Conservation (phyloP, 495 filamentous ascomycete genomes). For the Mytilinidion resinicola region DNA sequence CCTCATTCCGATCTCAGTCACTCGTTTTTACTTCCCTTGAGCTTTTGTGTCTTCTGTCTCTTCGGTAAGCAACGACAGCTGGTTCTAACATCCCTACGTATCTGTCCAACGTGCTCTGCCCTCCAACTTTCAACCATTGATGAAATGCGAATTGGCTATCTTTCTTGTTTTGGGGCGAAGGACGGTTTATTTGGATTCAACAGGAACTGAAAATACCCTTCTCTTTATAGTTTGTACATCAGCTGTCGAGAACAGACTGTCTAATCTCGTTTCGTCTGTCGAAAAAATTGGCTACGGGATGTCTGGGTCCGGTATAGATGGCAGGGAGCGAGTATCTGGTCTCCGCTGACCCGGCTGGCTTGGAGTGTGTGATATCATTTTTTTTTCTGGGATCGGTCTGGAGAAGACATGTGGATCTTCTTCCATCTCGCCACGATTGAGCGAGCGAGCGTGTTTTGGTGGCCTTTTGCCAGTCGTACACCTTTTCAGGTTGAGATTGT, state of each 20-base stretch:
- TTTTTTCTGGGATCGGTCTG: constrained; percentile 5
- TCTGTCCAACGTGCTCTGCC: too few species aligned
- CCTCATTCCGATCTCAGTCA: constrained; percentile 13
- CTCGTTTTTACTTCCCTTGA: constrained; percentile 23
- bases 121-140: background rate
- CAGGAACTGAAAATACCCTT: background rate
- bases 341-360: constrained; percentile 6
- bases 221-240: background rate
- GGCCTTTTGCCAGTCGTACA: constrained; percentile 8
- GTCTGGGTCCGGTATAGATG: constrained; percentile 13
- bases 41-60: background rate
- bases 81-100: background rate
- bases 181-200: background rate
- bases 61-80: constrained; percentile 17
- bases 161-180: background rate
- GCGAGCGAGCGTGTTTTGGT: background rate
- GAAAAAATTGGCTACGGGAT: too few species aligned
- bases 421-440: background rate
- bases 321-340: constrained; percentile 7
- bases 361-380: constrained; percentile 11
- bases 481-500: constrained; percentile 19
- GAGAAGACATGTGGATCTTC: background rate
- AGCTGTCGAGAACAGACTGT: constrained; percentile 3
- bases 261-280: background rate
- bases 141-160: background rate